Conservation (phyloP, 345 rosid genomes). For the Citrus maxima region DNA sequence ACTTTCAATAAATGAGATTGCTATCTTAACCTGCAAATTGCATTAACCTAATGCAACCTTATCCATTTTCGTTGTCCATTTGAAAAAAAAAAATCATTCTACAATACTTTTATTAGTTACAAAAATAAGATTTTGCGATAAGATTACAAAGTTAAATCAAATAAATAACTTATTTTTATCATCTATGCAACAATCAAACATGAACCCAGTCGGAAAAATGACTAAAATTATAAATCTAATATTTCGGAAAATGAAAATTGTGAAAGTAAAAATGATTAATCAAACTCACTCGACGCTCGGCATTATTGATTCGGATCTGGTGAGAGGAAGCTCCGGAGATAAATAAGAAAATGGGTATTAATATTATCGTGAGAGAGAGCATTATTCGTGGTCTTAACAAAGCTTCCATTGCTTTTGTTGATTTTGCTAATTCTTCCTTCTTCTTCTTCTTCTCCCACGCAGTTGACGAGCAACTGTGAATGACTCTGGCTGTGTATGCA, state of each 20-base stretch:
- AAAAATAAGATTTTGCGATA: not conserved
- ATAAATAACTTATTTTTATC: not conserved
- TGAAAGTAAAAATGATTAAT: slow-evolving; percentile 2
- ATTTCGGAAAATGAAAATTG: not conserved
- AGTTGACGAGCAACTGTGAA: not conserved
- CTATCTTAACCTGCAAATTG: not conserved
- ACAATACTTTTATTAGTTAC: not conserved
- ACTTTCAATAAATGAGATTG: not conserved
- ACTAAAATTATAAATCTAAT: not conserved
- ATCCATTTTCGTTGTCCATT: not conserved
- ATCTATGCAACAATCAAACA: not conserved
- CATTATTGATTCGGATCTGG: slow-evolving; percentile 67
- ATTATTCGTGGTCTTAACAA: slow-evolving; percentile 27
- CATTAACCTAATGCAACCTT: not conserved
- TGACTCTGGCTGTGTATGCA: not conserved
- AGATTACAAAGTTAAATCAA: not conserved
- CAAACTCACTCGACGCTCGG: slow-evolving; percentile 78
- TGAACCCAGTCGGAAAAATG: not conserved
- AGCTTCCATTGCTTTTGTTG: slow-evolving; percentile 40
- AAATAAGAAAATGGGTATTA: slow-evolving; percentile 25
- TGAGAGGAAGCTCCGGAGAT: slow-evolving; percentile 38
- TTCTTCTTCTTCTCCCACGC: slow-evolving; percentile 4
- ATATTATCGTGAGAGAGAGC: slow-evolving; percentile 31
- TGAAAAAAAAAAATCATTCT: not conserved
- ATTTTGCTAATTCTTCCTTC: not conserved